Evolutionary conservation across 1,284 basidiomycete genomes (phyloP).

Genomic region (Schizophyllum amplum): DNA sequence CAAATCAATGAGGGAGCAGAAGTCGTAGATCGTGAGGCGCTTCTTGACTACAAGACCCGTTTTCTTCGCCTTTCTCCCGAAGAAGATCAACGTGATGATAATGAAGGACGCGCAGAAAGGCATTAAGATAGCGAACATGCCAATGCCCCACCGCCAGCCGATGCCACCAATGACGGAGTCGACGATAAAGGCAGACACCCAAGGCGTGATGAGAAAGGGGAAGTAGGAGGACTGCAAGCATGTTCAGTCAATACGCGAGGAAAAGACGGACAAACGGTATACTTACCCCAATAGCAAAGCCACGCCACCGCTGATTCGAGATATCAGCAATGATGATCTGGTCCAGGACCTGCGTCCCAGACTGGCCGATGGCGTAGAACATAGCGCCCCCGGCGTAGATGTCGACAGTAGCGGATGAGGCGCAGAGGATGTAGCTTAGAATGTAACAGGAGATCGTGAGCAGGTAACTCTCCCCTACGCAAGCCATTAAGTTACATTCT

Average conservation of each 20-base stretch:
- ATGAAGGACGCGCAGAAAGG: slow-evolving; percentile 3
- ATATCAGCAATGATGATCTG: not conserved
- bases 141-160: not conserved
- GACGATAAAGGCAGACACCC: slow-evolving; percentile 8
- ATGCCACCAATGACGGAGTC: slow-evolving; percentile 4
- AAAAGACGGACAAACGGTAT: too few species aligned
- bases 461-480: slow-evolving; percentile 1
- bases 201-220: slow-evolving; percentile 6
- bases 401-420: slow-evolving; percentile 3
- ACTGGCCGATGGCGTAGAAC: slow-evolving; percentile 5
- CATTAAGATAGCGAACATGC: not conserved
- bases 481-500: too few species aligned
- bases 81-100: slow-evolving; percentile 5
- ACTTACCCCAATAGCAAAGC: not conserved
- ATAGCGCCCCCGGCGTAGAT: slow-evolving; percentile 5
- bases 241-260: too few species aligned
- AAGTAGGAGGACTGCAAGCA: slow-evolving; percentile 3
- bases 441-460: slow-evolving; percentile 6
- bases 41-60: slow-evolving; percentile 1
- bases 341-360: slow-evolving; percentile 1
- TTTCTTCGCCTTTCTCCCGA: slow-evolving; percentile 5
- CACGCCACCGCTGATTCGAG: not conserved
- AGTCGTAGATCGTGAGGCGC: slow-evolving; percentile 3
- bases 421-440: slow-evolving; percentile 3
- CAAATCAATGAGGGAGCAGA: slow-evolving; percentile 7